phyloP scores from a whole-genome alignment of 1,139 yeast genomes.

The Sugiyamaella novakii region DNA sequence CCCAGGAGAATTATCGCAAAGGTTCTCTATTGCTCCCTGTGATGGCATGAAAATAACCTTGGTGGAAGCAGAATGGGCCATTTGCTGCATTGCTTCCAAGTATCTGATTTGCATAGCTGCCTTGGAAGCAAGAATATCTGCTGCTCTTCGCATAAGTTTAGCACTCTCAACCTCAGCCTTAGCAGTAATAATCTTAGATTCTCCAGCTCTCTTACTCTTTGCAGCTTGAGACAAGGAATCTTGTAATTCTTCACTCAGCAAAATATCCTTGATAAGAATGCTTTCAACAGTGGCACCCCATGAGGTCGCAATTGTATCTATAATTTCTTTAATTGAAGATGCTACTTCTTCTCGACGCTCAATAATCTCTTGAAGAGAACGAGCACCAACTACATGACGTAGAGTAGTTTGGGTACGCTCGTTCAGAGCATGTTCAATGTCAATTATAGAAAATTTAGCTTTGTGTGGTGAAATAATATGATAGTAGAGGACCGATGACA shows the following conservation, averaged over 20 bases:
- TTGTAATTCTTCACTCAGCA: constrained; percentile 59
- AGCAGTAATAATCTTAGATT: constrained; percentile 74
- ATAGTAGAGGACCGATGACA: constrained; percentile 69
- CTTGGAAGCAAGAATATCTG: constrained; percentile 72
- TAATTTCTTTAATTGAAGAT: constrained; percentile 61
- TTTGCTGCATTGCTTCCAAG: constrained; percentile 75
- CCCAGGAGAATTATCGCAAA: constrained; percentile 35
- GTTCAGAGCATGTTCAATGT: constrained; percentile 60
- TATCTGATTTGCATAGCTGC: constrained; percentile 82
- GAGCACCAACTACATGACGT: constrained; percentile 71
- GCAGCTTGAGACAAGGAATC: constrained; percentile 72
- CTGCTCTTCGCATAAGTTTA: constrained; percentile 76
- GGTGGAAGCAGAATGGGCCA: constrained; percentile 64
- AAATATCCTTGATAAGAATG: constrained; percentile 68
- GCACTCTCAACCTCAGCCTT: constrained; percentile 78
- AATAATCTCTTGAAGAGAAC: constrained; percentile 70
- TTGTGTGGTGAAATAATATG: constrained; percentile 70
- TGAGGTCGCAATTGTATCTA: constrained; percentile 62
- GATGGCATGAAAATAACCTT: constrained; percentile 77
- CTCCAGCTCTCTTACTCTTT: constrained; percentile 76
- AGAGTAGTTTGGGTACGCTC: constrained; percentile 77
- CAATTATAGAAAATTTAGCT: constrained; percentile 61
- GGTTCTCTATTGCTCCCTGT: constrained; percentile 45
- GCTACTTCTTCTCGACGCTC: constrained; percentile 78
- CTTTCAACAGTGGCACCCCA: constrained; percentile 78